Evolutionary conservation across 495 filamentous ascomycete genomes (phyloP), one percentile per base, ranked within the genome.

Genomic region (Bathelium albidoporum): DNA sequence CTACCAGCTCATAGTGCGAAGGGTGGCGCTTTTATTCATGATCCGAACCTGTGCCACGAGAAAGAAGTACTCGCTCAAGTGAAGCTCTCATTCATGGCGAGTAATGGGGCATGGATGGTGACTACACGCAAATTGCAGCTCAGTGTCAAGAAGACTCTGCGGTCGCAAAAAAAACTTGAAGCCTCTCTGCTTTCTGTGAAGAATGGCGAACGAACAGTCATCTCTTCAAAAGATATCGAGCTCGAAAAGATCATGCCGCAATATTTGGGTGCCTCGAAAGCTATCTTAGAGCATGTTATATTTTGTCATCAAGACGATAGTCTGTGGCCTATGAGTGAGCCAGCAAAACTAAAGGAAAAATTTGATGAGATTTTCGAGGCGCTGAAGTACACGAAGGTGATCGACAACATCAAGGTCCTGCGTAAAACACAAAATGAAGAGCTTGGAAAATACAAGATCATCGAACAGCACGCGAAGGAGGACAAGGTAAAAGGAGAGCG

Each of bases 241-340:
- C 77, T 98, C 32, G 86, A 97, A 71, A 79, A 85, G 66, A 82
- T 92, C 58, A 85, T 97, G 75, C 90, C 94, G 1, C 83, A 90
- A 65, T 89, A 91, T 66, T 81, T 98, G 4, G 94, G 95, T 34
- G 94, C 97, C 10, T 94, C 91, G 2, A 85, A 87, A 62, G 91
- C 94, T 10, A 83, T 98, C 16, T 81, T 98, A 34, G 91, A 97
- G 53, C 87, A 83, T 55, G 94, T 98, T 70, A 97, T 98, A 67
- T 98, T 98, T 75, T 98, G 94, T 72, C 94, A 98, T 73, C 94
- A 98, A 69, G 94, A 98, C 66, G 94, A 98, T 64, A 96, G 93
- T 61, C 73, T 97, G 53, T 98, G 94, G 94, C 94, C 94, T 14
- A 91, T 98, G 88, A 96, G 91, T 69, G 90, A 95, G 70, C 90